Conservation (phyloP, 495 filamentous ascomycete species). For the Xeromyces bisporus region DNA sequence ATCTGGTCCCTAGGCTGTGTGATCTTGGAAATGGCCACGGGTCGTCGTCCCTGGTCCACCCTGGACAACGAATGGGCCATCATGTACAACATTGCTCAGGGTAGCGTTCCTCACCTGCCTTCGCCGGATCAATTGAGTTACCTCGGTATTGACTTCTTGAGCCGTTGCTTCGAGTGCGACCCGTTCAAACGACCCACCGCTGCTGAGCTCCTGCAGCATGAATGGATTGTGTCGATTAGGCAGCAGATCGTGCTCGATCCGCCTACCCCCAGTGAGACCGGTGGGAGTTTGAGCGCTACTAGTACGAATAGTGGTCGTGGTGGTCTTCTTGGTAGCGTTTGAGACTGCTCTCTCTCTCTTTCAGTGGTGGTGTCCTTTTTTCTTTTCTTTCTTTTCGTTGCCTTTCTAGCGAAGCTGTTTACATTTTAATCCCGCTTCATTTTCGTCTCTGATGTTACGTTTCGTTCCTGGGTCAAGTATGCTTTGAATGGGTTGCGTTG, state of each 20-base stretch:
- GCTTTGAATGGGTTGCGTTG: too few species aligned
- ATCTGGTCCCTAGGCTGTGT: slow-evolving; percentile 97
- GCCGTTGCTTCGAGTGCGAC: slow-evolving; percentile 75
- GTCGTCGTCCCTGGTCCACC: slow-evolving; percentile 86
- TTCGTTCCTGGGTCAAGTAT: too few species aligned
- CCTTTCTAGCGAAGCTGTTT: too few species aligned
- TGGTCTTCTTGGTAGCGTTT: slow-evolving; percentile 16
- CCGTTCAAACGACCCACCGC: slow-evolving; percentile 64
- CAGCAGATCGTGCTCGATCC: slow-evolving; percentile 41
- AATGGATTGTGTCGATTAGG: slow-evolving; percentile 70
- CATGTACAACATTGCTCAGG: slow-evolving; percentile 99
- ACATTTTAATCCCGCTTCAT: too few species aligned
- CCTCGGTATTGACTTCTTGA: slow-evolving; percentile 72
- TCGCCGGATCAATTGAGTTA: slow-evolving; percentile 66
- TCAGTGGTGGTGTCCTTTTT: not conserved
- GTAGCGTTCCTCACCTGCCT: slow-evolving; percentile 77
- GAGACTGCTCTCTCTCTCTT: not conserved
- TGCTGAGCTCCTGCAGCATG: slow-evolving; percentile 81
- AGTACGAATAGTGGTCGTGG: slow-evolving; percentile 17
- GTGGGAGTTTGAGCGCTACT: slow-evolving; percentile 14
- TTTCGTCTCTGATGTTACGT: too few species aligned
- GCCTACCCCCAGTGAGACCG: slow-evolving; percentile 28
- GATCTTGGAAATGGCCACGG: slow-evolving; percentile 93
- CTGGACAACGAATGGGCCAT: slow-evolving; percentile 99
- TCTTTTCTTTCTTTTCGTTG: not conserved